A percentile compares a stretch with the other conserved stretches of the same genome.
These are phyloP conservation scores for Boletus sensibilis DNA, from an alignment of 768 basidiomycete genomes.

Conservation along the genomic window DNA sequence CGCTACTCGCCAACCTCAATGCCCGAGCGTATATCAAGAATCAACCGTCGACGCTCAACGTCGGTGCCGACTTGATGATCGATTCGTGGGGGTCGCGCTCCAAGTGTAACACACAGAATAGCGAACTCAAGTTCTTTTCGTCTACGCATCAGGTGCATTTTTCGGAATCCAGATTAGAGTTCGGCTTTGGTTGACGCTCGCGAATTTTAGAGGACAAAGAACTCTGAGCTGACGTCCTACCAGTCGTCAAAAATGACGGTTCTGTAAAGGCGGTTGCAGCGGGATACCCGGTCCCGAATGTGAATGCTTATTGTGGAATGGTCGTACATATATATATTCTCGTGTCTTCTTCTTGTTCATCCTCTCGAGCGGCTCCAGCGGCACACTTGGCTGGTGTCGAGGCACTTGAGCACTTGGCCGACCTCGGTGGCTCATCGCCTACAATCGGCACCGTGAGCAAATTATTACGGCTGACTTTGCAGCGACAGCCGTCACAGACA, in stretches of 20 bases:
- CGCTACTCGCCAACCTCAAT: constrained; percentile 4
- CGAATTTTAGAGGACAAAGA: not conserved
- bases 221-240: not conserved
- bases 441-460: not conserved
- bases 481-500: not conserved
- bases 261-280: not conserved
- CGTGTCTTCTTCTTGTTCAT: not conserved
- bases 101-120: not conserved
- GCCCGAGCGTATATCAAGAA: constrained; percentile 4
- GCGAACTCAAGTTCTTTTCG: not conserved
- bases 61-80: not conserved
- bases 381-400: too few species aligned
- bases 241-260: not conserved
- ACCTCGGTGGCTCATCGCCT: not conserved
- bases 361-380: not conserved
- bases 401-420: not conserved
- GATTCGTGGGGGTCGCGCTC: not conserved
- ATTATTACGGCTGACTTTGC: not conserved
- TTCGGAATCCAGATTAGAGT: not conserved
- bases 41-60: not conserved
- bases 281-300: not conserved
- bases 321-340: not conserved
- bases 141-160: not conserved
- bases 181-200: not conserved
- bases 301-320: too few species aligned